Percentiles rank a stretch among this genome's conserved stretches.
Evolutionary conservation across 768 basidiomycete species (phyloP).

Genomic region (Brasilioporus rufonigricans): DNA sequence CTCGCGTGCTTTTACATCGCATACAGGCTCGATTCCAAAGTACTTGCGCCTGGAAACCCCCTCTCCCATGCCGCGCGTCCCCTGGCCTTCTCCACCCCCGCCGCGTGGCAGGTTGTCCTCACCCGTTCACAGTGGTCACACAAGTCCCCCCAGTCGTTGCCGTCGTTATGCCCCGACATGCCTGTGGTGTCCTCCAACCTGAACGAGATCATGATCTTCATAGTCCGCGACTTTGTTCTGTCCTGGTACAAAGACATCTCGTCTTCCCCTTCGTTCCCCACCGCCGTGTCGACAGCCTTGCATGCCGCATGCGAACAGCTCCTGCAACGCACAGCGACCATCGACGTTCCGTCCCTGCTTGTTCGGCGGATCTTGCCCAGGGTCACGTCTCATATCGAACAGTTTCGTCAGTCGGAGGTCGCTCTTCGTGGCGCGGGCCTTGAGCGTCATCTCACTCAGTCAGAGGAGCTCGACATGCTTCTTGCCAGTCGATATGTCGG

Average conservation of each 20-base stretch:
- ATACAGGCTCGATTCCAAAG: slow-evolving; percentile 53
- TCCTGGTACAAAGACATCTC: slow-evolving; percentile 90
- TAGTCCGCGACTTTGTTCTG: slow-evolving; percentile 83
- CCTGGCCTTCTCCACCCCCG: slow-evolving; percentile 85
- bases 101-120: slow-evolving; percentile 90
- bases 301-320: slow-evolving; percentile 63
- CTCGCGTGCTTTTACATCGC: slow-evolving; percentile 54
- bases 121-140: slow-evolving; percentile 91
- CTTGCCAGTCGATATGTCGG: slow-evolving; percentile 78
- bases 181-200: slow-evolving; percentile 67
- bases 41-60: slow-evolving; percentile 31
- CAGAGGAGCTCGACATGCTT: slow-evolving; percentile 85
- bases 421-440: slow-evolving; percentile 79
- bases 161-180: slow-evolving; percentile 62
- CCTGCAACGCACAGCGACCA: slow-evolving; percentile 47
- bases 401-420: slow-evolving; percentile 86
- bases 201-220: slow-evolving; percentile 77
- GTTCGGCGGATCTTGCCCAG: slow-evolving; percentile 88
- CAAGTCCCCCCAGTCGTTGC: slow-evolving; percentile 61
- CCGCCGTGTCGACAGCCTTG: slow-evolving; percentile 73
- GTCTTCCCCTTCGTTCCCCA: slow-evolving; percentile 83
- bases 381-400: slow-evolving; percentile 85
- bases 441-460: slow-evolving; percentile 81
- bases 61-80: slow-evolving; percentile 65
- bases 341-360: slow-evolving; percentile 74